Conservation (phyloP, 352 stramenopile genomes). For the Aphanomyces cochlioides region DNA sequence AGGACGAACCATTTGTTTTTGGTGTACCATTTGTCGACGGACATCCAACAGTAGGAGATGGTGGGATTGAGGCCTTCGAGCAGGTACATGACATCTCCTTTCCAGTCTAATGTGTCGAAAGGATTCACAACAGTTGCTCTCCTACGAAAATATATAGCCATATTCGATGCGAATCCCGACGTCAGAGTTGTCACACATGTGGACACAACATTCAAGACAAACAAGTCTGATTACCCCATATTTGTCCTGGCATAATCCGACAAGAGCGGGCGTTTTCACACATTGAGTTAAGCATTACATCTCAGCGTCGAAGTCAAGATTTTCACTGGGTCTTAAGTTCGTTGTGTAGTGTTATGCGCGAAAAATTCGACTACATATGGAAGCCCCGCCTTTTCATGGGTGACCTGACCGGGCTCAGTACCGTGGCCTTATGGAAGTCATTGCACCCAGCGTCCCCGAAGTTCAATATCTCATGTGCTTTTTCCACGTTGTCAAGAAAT, state of each 20-base stretch:
- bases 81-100: neutral
- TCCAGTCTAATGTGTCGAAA: neutral
- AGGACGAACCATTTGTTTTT: neutral
- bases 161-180: neutral
- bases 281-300: too few species aligned
- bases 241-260: too few species aligned
- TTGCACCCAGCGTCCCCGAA: too few species aligned
- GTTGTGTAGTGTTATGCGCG: too few species aligned
- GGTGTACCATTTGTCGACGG: neutral
- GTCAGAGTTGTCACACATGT: neutral
- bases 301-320: too few species aligned
- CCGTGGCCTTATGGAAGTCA: too few species aligned
- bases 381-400: too few species aligned
- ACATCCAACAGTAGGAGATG: neutral
- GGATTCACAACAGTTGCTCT: neutral
- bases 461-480: neutral
- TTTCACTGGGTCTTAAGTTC: too few species aligned
- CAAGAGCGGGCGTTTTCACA: too few species aligned
- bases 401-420: too few species aligned
- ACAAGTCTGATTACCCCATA: neutral
- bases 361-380: too few species aligned
- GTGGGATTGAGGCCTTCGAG: neutral
- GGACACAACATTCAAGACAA: neutral
- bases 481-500: neutral
- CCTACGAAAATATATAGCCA: slow-evolving; percentile 3